A percentile compares a stretch with the other conserved stretches of the same genome.
Conservation (phyloP, 1,139 yeast genomes). For the Debaryomyces udenii region DNA sequence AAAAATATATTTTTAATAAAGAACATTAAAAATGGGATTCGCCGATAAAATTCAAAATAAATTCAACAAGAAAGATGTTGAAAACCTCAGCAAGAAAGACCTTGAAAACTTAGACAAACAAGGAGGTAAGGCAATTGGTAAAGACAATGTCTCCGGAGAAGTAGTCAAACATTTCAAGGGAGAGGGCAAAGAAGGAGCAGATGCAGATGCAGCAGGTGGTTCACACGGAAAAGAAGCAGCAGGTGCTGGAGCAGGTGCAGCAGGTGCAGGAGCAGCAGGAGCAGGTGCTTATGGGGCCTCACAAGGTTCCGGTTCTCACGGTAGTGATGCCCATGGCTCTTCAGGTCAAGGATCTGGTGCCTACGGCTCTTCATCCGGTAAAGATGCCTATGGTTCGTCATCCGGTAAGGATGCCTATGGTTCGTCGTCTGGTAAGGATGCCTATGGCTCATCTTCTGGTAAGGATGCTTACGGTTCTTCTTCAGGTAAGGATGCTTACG, state of each 20-base stretch:
- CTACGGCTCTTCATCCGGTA: constrained; percentile 16
- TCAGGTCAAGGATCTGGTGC: constrained; percentile 15
- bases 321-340: constrained; percentile 14
- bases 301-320: constrained; percentile 16
- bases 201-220: constrained; percentile 15
- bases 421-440: constrained; percentile 10
- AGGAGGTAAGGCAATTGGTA: constrained; percentile 27
- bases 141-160: constrained; percentile 28
- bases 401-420: constrained; percentile 17
- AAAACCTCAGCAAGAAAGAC: constrained; percentile 24
- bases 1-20: neutral
- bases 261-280: constrained; percentile 16
- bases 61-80: constrained; percentile 27
- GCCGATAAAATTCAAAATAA: constrained; percentile 38
- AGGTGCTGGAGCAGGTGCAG: constrained; percentile 15
- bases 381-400: constrained; percentile 14
- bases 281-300: constrained; percentile 12
- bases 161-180: constrained; percentile 24
- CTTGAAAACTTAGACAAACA: constrained; percentile 23
- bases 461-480: constrained; percentile 14
- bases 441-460: constrained; percentile 16
- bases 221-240: constrained; percentile 18
- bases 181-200: constrained; percentile 28
- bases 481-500: constrained; percentile 16
- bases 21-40: constrained; percentile 32